A percentile compares a stretch with the other conserved stretches of the same genome.
Conservation (phyloP, 495 filamentous ascomycete genomes). For the Penicillium cataractarum region DNA sequence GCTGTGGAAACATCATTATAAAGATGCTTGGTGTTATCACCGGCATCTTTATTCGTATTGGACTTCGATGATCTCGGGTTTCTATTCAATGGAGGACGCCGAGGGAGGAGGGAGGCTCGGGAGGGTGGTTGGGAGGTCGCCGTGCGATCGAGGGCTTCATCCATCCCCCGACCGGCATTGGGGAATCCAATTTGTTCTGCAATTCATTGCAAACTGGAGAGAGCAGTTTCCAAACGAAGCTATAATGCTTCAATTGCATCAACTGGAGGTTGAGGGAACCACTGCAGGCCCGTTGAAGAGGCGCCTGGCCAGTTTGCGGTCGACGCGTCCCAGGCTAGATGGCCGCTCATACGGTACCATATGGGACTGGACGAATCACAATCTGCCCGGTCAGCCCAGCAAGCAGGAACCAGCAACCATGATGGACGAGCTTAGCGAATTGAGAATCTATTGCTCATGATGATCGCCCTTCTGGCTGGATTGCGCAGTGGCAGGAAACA, state of each 20-base stretch:
- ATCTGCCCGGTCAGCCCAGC: not conserved
- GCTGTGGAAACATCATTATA: not conserved
- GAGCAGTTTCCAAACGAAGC: not conserved
- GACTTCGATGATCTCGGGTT: not conserved
- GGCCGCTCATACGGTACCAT: not conserved
- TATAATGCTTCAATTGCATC: not conserved
- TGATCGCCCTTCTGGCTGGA: not conserved
- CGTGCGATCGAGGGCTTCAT: not conserved
- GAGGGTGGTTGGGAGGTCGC: not conserved
- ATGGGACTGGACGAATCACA: slow-evolving; percentile 5
- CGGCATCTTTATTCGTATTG: not conserved
- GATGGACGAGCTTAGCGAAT: not conserved
- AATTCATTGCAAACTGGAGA: not conserved
- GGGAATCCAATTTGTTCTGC: not conserved
- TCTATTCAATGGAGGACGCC: not conserved
- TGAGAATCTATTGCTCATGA: not conserved
- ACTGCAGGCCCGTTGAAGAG: slow-evolving; percentile 3
- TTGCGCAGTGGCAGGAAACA: slow-evolving; percentile 25
- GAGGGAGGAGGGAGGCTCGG: not conserved
- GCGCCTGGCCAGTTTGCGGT: not conserved
- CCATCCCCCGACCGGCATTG: not conserved
- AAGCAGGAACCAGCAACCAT: not conserved
- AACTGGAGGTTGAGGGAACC: not conserved
- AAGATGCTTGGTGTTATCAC: not conserved
- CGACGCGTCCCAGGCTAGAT: slow-evolving; percentile 6